These are phyloP conservation scores for Lentinus tigrinus DNA, from an alignment of 768 basidiomycete genomes.

Conservation along the genomic window DNA sequence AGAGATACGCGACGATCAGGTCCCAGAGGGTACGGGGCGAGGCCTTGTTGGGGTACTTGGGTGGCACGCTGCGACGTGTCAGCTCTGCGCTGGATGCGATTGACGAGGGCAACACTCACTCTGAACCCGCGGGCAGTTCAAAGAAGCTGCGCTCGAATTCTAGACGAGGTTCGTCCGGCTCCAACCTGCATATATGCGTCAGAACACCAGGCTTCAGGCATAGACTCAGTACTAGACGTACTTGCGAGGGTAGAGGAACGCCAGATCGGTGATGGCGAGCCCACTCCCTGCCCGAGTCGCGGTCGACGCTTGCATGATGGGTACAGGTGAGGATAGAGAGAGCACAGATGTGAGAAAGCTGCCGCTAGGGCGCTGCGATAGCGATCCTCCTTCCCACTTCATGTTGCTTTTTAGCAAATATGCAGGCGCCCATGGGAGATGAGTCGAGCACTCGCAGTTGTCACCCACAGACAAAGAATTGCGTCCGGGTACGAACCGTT, in stretches of 20 bases:
- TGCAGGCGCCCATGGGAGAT: too few relatives aligned
- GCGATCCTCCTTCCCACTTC: too few relatives aligned
- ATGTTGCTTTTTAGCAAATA: too few relatives aligned
- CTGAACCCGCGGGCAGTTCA: not conserved
- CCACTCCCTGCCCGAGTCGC: not conserved
- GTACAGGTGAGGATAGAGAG: not conserved
- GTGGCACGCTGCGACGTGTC: not conserved
- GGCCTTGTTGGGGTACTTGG: not conserved
- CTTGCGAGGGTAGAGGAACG: not conserved
- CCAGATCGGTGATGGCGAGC: not conserved
- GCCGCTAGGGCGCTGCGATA: too few relatives aligned
- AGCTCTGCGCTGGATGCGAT: not conserved
- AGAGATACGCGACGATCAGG: not conserved
- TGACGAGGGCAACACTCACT: not conserved
- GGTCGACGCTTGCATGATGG: not conserved
- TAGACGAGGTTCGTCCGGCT: not conserved
- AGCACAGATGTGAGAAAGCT: too few relatives aligned
- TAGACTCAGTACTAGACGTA: not conserved
- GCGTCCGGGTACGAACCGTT: too few relatives aligned
- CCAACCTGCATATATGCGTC: not conserved
- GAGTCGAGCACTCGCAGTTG: too few relatives aligned
- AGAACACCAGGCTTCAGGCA: not conserved
- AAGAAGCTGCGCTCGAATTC: not conserved
- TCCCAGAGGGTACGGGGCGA: not conserved
- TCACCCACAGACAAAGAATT: too few relatives aligned